phyloP scores from a whole-genome alignment of 1,284 basidiomycete species.

The Melanopsichium pennsylvanicum region DNA sequence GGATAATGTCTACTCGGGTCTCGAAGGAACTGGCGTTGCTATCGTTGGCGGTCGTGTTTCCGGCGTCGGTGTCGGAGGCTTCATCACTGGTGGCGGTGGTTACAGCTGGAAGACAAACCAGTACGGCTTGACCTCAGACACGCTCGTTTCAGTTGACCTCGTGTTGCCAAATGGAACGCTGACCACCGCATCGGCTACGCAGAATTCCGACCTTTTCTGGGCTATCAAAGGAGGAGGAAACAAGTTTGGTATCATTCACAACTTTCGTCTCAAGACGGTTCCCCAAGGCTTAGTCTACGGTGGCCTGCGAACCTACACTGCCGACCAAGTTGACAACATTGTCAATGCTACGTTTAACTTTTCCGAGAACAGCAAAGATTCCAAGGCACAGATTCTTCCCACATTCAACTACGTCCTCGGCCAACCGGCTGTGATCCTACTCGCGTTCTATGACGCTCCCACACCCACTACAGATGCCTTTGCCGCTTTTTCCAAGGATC shows the following conservation, averaged over 20 bases:
- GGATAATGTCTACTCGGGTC: slow-evolving; percentile 49
- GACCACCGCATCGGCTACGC: slow-evolving; percentile 29
- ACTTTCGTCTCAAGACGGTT: slow-evolving; percentile 45
- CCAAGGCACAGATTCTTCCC: slow-evolving; percentile 48
- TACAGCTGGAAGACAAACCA: slow-evolving; percentile 52
- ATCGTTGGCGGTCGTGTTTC: slow-evolving; percentile 51
- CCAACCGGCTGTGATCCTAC: slow-evolving; percentile 28
- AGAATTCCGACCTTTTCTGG: slow-evolving; percentile 49
- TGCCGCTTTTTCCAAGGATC: slow-evolving; percentile 14
- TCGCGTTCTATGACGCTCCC: slow-evolving; percentile 50
- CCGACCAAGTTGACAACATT: slow-evolving; percentile 37
- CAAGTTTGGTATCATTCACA: slow-evolving; percentile 47
- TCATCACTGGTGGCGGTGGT: slow-evolving; percentile 50
- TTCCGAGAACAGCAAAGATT: slow-evolving; percentile 46
- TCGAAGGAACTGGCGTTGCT: slow-evolving; percentile 30
- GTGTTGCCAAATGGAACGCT: slow-evolving; percentile 49
- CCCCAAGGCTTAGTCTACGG: slow-evolving; percentile 51
- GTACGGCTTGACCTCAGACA: slow-evolving; percentile 49
- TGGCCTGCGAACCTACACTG: slow-evolving; percentile 41
- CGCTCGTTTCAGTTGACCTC: slow-evolving; percentile 39
- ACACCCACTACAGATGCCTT: slow-evolving; percentile 30
- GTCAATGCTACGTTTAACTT: slow-evolving; percentile 47
- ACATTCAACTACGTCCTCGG: slow-evolving; percentile 49
- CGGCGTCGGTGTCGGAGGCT: slow-evolving; percentile 54
- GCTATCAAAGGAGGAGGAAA: slow-evolving; percentile 53